Percentiles rank a stretch among this genome's conserved stretches.
These are phyloP conservation scores for Globisporangium nodosum DNA, from an alignment of 352 stramenopile species.

Conservation along the genomic window DNA sequence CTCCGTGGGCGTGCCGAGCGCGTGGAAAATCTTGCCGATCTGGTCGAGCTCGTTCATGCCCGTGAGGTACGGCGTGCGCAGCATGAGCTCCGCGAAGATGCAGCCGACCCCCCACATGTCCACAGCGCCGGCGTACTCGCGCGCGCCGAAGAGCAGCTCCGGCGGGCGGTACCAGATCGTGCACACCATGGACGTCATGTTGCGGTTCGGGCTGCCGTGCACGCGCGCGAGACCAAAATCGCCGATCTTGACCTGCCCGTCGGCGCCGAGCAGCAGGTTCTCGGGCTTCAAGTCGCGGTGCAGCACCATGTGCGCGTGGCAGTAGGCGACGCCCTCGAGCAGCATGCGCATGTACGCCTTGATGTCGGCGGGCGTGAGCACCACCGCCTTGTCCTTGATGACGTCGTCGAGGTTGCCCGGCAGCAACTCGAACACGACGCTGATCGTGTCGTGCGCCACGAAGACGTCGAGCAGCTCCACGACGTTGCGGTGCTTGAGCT, in stretches of 20 bases:
- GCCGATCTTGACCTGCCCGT: conserved; percentile 81
- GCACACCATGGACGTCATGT: conserved; percentile 88
- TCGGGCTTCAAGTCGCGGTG: conserved; percentile 96
- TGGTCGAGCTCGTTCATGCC: conserved; percentile 81
- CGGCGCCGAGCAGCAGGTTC: conserved; percentile 88
- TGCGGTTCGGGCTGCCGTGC: conserved; percentile 79
- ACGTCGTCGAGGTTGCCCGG: conserved; percentile 85
- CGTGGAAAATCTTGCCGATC: conserved; percentile 86
- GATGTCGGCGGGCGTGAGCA: conserved; percentile 80
- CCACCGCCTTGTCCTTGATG: conserved; percentile 85
- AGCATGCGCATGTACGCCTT: conserved; percentile 89
- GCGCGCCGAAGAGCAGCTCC: conserved; percentile 82
- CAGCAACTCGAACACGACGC: conserved; percentile 87
- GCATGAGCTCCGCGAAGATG: conserved; percentile 85
- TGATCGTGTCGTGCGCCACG: conserved; percentile 85
- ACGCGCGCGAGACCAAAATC: conserved; percentile 87
- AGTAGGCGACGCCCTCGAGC: conserved; percentile 67
- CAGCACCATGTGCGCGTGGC: conserved; percentile 78
- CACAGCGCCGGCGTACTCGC: conserved; percentile 80
- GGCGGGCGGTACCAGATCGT: conserved; percentile 87
- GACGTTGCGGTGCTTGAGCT: conserved; percentile 84
- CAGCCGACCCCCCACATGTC: conserved; percentile 88
- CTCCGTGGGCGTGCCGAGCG: conserved; percentile 75
- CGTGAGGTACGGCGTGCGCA: conserved; percentile 66
- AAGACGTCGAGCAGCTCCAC: conserved; percentile 87